These are phyloP conservation scores for Aquilaria yunnanensis DNA, from an alignment of 345 rosid genomes.

Conservation along the genomic window DNA sequence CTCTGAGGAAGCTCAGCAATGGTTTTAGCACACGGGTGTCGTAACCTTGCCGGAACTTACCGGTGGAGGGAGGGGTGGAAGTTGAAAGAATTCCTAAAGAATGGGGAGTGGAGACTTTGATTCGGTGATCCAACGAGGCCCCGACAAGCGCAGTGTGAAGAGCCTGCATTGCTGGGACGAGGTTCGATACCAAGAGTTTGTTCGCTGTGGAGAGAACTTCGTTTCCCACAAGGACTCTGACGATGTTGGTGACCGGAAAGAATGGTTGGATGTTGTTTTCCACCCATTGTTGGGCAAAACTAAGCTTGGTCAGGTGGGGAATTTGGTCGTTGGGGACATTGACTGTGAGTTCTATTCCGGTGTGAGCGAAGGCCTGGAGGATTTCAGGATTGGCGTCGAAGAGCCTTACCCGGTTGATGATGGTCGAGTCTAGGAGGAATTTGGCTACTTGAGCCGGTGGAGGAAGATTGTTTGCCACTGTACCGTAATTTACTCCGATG, in stretches of 20 bases:
- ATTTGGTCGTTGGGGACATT: slow-evolving; percentile 68
- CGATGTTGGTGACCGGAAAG: slow-evolving; percentile 56
- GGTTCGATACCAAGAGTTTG: slow-evolving; percentile 32
- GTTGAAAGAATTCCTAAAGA: slow-evolving; percentile 61
- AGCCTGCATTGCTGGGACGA: slow-evolving; percentile 70
- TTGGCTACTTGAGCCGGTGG: slow-evolving; percentile 65
- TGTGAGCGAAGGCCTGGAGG: slow-evolving; percentile 58
- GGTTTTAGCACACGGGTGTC: slow-evolving; percentile 60
- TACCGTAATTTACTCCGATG: slow-evolving; percentile 82
- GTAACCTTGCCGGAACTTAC: slow-evolving; percentile 61
- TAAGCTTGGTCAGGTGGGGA: slow-evolving; percentile 48
- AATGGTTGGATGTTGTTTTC: slow-evolving; percentile 43
- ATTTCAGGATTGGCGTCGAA: slow-evolving; percentile 54
- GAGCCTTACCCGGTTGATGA: slow-evolving; percentile 59
- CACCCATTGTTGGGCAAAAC: slow-evolving; percentile 60
- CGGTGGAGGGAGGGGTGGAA: slow-evolving; percentile 71
- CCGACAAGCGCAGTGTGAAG: slow-evolving; percentile 63
- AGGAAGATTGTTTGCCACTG: slow-evolving; percentile 65
- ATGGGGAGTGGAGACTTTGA: slow-evolving; percentile 78
- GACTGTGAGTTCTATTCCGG: slow-evolving; percentile 53
- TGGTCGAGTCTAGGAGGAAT: slow-evolving; percentile 63
- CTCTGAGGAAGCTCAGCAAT: slow-evolving; percentile 60
- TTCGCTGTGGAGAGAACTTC: slow-evolving; percentile 60
- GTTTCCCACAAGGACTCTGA: slow-evolving; percentile 78
- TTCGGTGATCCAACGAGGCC: slow-evolving; percentile 48